Evolutionary conservation across 2,329 filamentous ascomycete genomes (phyloP), one percentile per base, ranked within the genome.

Genomic region (Clonostachys rosea): DNA sequence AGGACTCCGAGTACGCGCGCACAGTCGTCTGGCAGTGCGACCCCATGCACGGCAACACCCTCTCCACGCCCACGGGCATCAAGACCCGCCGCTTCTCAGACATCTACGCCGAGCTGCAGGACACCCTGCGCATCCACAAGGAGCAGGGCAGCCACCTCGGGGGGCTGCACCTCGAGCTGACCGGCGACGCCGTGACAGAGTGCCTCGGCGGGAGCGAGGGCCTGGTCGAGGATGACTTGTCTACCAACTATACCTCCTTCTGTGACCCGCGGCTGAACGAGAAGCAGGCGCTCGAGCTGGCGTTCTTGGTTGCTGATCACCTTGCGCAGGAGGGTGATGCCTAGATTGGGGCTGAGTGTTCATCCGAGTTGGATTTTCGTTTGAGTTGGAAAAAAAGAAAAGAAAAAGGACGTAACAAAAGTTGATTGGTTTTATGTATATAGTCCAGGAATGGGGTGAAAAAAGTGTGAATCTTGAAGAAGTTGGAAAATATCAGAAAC

Each of bases 1-100:
- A 94, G 65, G 77, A 77, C 57, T 91, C 87, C 48, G 90, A 84
- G 67, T 83, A 82, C 66, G 65, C 66, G 42, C 66, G 74, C 44
- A 70, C 67, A 18, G 90, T 95, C 5, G 89, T 96, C 57, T 97
- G 92, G 92, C 94, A 97, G 71, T 97, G 92, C 70, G 94, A 99
- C 68, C 94, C 94, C 18, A 99, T 99, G 94, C 94, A 99, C 69
- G 94, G 94, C 52, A 87, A 87, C 68, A 86, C 83, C 36, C 71
- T 76, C 40, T 78, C 80, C 17, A 92, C 89, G 0, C 78, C 81
- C 0, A 73, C 79, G 0, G 91, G 91, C 24, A 82, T 96, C 70
- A 99, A 99, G 75, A 99, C 94, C 2, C 82, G 94, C 14, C 86
- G 87, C 47, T 99, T 99, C 75, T 81, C 81, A 52, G 87, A 94